Percentiles rank a stretch among this genome's conserved stretches.
These are phyloP conservation scores for Quambalaria eucalypti DNA, from an alignment of 1,284 basidiomycete species.

Conservation along the genomic window DNA sequence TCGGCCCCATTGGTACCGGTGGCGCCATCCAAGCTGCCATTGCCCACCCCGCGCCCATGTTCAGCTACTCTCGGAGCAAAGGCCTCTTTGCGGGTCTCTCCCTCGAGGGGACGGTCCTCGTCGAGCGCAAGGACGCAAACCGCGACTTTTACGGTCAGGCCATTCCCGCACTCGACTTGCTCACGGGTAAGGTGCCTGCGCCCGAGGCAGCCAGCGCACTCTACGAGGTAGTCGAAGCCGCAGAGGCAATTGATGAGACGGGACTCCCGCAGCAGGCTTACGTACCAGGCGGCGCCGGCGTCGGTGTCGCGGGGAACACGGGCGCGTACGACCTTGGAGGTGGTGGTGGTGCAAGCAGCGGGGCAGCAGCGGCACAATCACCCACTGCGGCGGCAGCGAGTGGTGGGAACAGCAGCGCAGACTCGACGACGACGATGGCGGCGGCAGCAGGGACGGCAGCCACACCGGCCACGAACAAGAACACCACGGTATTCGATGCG, in stretches of 20 bases:
- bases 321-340: too few species aligned
- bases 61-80: slow-evolving; percentile 89
- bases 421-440: too few species aligned
- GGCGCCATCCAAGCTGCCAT: slow-evolving; percentile 78
- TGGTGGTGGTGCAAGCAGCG: too few species aligned
- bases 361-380: too few species aligned
- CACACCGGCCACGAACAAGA: too few species aligned
- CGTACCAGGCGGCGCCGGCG: too few species aligned
- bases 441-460: too few species aligned
- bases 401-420: too few species aligned
- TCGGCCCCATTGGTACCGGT: slow-evolving; percentile 78
- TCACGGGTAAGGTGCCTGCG: slow-evolving; percentile 83
- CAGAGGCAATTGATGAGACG: slow-evolving; percentile 54
- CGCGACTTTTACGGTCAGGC: slow-evolving; percentile 84
- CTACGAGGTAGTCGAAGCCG: slow-evolving; percentile 82
- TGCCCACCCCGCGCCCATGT: slow-evolving; percentile 80
- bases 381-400: too few species aligned
- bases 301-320: too few species aligned
- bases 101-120: slow-evolving; percentile 85
- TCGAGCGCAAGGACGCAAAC: slow-evolving; percentile 75
- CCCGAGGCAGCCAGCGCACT: slow-evolving; percentile 86
- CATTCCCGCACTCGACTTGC: slow-evolving; percentile 78
- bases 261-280: slow-evolving; percentile 71
- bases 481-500: too few species aligned
- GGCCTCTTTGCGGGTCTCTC: slow-evolving; percentile 91